Evolutionary conservation across 495 filamentous ascomycete genomes (phyloP), one percentile per base, ranked within the genome.

Genomic region (Monascus purpureus): DNA sequence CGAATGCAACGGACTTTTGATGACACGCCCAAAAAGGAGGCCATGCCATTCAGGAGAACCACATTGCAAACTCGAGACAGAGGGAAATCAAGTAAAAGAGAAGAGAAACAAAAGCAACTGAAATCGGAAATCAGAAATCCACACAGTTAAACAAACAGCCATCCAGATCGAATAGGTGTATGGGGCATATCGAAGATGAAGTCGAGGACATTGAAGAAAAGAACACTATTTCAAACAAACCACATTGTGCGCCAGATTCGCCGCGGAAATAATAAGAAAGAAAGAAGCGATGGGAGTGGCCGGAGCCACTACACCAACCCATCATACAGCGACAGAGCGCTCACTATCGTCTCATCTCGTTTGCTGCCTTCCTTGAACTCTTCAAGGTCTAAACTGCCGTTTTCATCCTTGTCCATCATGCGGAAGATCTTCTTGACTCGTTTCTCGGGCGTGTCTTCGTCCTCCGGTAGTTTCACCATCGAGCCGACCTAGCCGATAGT

Each of bases 371-470:
- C 90, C 58, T 95, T 96, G 68, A 97, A 97, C 55, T 97, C 90
- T 31, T 86, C 76, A 70, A 94, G 82, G 57, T 90, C 79, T 32
- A 93, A 61, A 50, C 77, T 84, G 37, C 87, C 80, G 48, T 96
- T 95, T 65, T 97, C 87, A 51, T 97, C 90, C 65, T 97, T 97
- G 64, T 97, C 90, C 90, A 97, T 97, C 90, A 96, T 95, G 45
- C 81, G 75, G 65, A 97, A 97, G 55, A 97, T 97, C 66, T 97
- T 97, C 50, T 68, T 74, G 17, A 97, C 90, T 29, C 92, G 82
- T 67, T 97, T 97, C 64, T 97, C 86, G 13, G 90, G 90, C 33
- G 90, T 97, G 59, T 96, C 88, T 61, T 97, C 90, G 58, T 97
- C 90, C 54, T 93, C 83, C 24, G 92, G 92, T 17, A 97, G 70